phyloP scores from a whole-genome alignment of 2,329 filamentous ascomycete species.

The Aspergillus novoparasiticus region DNA sequence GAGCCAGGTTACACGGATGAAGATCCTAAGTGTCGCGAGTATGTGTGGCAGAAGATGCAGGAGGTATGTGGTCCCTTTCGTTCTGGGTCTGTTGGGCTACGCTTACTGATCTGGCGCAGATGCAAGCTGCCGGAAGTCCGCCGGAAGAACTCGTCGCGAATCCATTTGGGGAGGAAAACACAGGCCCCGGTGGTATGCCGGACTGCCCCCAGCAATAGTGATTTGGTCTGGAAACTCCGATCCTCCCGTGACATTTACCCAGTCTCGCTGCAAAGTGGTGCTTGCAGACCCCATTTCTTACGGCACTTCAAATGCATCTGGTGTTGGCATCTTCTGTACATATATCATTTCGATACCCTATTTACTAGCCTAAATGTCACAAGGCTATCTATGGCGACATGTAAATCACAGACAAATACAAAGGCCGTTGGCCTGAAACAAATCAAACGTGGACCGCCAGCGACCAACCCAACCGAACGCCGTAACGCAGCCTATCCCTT shows the following conservation, averaged over 20 bases:
- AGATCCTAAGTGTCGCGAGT: slow-evolving; percentile 79
- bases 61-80: slow-evolving; percentile 63
- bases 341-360: slow-evolving; percentile 34
- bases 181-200: slow-evolving; percentile 61
- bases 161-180: slow-evolving; percentile 70
- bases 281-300: background rate
- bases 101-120: slow-evolving; percentile 56
- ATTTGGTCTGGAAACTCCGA: background rate
- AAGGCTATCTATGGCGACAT: slow-evolving; percentile 1
- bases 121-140: slow-evolving; percentile 93
- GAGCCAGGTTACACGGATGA: slow-evolving; percentile 77
- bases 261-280: slow-evolving; percentile 9
- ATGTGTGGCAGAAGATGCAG: slow-evolving; percentile 97
- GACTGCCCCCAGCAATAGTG: slow-evolving; percentile 64
- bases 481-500: background rate
- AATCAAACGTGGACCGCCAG: background rate
- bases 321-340: slow-evolving; percentile 22
- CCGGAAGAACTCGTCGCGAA: slow-evolving; percentile 77
- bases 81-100: background rate
- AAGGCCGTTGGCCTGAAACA: background rate
- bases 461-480: slow-evolving; percentile 7
- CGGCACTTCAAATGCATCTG: background rate
- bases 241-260: background rate
- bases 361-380: slow-evolving; percentile 19
- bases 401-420: background rate